Evolutionary conservation across 140 eudicot species (phyloP).

Genomic region (Anethum foeniculum): DNA sequence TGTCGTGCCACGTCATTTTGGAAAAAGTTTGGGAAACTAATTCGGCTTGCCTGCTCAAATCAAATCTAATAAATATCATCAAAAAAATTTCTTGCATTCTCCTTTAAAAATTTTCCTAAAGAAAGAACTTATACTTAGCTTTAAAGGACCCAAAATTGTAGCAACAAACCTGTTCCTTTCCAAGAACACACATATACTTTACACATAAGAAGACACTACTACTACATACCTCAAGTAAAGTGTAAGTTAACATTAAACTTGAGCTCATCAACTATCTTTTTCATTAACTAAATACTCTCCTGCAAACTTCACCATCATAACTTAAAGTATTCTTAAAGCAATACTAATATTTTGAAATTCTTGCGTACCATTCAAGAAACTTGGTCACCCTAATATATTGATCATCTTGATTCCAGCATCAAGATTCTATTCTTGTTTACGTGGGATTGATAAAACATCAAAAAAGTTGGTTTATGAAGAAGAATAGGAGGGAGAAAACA

Average conservation of each 20-base stretch:
- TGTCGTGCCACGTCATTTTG: too few relatives aligned
- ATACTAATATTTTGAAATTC: constrained; percentile 10
- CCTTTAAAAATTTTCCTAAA: not conserved
- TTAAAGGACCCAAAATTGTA: constrained; percentile 29
- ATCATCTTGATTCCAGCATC: not conserved
- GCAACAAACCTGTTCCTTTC: constrained; percentile 23
- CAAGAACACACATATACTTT: constrained; percentile 18
- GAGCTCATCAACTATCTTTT: constrained; percentile 10
- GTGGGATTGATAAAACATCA: not conserved
- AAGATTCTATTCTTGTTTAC: not conserved
- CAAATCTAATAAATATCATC: too few relatives aligned
- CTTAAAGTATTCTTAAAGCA: constrained; percentile 50
- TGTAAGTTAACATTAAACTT: constrained; percentile 25
- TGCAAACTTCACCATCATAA: constrained; percentile 41
- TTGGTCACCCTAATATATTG: not conserved
- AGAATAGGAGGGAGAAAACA: constrained; percentile 10
- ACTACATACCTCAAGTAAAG: constrained; percentile 27
- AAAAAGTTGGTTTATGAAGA: constrained; percentile 15
- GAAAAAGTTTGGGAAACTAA: too few relatives aligned
- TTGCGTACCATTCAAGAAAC: constrained; percentile 49
- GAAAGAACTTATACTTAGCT: constrained; percentile 45
- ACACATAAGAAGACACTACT: not conserved
- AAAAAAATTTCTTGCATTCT: not conserved
- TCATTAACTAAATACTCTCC: constrained; percentile 14
- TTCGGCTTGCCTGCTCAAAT: too few relatives aligned